Base-by-base conservation (phyloP, 139 green algal species). In the Astrephomene gubernaculifera region DNA sequence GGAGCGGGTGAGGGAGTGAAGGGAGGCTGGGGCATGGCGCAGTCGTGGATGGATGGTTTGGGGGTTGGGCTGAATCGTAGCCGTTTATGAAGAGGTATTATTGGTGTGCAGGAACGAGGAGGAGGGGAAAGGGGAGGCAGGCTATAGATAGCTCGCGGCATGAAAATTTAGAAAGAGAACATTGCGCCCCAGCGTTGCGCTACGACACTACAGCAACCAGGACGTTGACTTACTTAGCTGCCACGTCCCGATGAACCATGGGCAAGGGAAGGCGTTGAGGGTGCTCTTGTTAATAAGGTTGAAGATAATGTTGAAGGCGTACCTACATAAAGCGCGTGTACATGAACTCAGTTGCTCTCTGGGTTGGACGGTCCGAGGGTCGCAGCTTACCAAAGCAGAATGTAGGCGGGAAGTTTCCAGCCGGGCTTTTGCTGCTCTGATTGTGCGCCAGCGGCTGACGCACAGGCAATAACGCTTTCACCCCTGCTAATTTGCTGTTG, bases 271-370 rank as follows among this genome's bases (percentile, higher is more conserved):
- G 12, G 92, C 82, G 85, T 97, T 98, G 35, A 98, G 92, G 2
- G 93, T 76, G 70, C 85, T 94, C 93, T 98, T 98, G 91, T 98
- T 98, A 6, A 96, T 57, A 54, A 98, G 95, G 93, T 98, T 98
- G 94, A 98, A 98, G 25, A 94, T 88, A 64, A 98, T 97, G 90
- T 98, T 98, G 87, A 97, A 97, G 0, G 89, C 95, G 69, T 98
- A 98, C 95, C 95, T 96, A 72, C 31, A 81, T 43, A 73, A 44
- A 33, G 19, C 44, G 33, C 24, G 5, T 53, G 2, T 10, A 29
- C 57, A 39, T 73, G 14, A 17, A 57, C 14, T 12, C 49, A 57
- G 17, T 25, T 17, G 49, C 49, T 57, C n/a, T n/a, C n/a, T 35
- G 29, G 45, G 24, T 21, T 38, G 60, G 8, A 53, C 27, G 53